These are phyloP conservation scores for Endocarpon pusillum DNA, from an alignment of 495 filamentous ascomycete genomes.

Conservation along the genomic window DNA sequence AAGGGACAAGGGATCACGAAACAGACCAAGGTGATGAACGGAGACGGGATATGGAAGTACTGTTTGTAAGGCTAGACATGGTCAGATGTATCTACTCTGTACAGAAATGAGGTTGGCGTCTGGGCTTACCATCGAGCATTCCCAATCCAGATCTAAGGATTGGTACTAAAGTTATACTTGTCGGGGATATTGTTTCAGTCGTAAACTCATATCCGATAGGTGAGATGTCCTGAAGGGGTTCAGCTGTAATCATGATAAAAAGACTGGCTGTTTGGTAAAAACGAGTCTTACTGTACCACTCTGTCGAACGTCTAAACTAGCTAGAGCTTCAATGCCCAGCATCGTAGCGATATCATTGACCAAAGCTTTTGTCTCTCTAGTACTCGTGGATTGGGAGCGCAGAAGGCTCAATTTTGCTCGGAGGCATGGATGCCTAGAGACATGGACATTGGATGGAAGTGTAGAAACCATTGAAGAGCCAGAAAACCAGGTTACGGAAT, in stretches of 20 bases:
- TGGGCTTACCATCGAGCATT: conserved; percentile 58
- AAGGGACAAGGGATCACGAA: conserved; percentile 68
- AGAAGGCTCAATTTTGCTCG: conserved; percentile 79
- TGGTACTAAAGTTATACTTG: conserved; percentile 64
- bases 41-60: conserved; percentile 68
- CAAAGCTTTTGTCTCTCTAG: conserved; percentile 61
- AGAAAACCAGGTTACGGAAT: neutral
- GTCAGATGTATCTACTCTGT: neutral
- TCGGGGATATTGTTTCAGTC: conserved; percentile 39
- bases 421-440: conserved; percentile 76
- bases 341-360: conserved; percentile 77
- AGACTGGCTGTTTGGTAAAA: neutral
- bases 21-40: conserved; percentile 86
- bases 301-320: conserved; percentile 25
- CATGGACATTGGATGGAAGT: conserved; percentile 49
- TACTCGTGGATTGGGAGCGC: conserved; percentile 48
- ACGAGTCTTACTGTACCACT: conserved; percentile 20
- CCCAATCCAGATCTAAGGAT: conserved; percentile 78
- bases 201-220: conserved; percentile 58
- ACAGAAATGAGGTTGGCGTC: neutral
- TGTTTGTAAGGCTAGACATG: conserved; percentile 48
- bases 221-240: conserved; percentile 40
- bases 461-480: neutral
- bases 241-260: neutral
- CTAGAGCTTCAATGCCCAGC: conserved; percentile 66